Evolutionary conservation across 169 alveolate species (phyloP).

Genomic region (Cystoisospora suis): DNA sequence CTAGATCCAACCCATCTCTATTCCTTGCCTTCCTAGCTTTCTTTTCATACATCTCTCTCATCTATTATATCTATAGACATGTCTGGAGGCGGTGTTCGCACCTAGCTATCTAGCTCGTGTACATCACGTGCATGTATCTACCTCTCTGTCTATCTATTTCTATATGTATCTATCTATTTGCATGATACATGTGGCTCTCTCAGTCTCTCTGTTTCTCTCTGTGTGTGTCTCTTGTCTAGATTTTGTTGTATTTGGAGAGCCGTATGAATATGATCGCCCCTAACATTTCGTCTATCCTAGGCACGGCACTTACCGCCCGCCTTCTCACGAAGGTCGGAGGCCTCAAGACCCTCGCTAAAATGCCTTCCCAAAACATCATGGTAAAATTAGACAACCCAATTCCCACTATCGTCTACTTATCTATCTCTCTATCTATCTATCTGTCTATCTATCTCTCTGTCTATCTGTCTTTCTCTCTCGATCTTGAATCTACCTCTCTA

Average conservation of each 20-base stretch:
- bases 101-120: no score
- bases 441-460: background rate
- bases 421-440: background rate
- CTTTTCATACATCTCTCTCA: background rate
- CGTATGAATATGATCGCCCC: conserved; percentile 96
- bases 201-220: background rate
- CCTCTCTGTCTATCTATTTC: background rate
- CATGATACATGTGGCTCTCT: background rate
- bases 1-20: background rate
- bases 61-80: background rate
- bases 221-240: background rate
- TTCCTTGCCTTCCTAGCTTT: background rate
- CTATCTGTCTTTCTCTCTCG: background rate
- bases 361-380: conserved; percentile 90
- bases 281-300: conserved; percentile 93
- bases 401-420: background rate
- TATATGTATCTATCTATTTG: background rate
- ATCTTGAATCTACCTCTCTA: background rate
- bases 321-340: conserved; percentile 96
- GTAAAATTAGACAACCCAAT: conserved; percentile 28
- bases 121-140: background rate
- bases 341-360: conserved; percentile 90
- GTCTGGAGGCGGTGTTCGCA: no score
- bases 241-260: conserved; percentile 80
- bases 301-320: conserved; percentile 96